These are phyloP conservation scores for Candida pseudocylindracea DNA, from an alignment of 1,139 yeast species.

Conservation along the genomic window DNA sequence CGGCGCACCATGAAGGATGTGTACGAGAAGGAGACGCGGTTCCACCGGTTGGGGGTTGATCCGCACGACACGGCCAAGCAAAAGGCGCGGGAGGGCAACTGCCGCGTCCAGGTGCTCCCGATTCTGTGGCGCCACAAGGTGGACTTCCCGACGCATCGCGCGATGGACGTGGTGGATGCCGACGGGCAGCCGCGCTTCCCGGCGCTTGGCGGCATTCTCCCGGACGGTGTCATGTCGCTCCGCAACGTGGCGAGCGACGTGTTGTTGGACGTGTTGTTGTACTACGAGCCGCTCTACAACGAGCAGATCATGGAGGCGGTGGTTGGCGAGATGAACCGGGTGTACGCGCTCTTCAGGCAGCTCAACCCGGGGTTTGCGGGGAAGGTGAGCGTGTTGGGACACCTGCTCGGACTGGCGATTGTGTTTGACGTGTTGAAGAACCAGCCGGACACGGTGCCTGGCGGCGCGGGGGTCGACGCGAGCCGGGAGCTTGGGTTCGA, in stretches of 20 bases:
- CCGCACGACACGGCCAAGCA: too few relatives aligned
- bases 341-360: slow-evolving; percentile 33
- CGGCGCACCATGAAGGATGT: slow-evolving; percentile 41
- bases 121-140: slow-evolving; percentile 59
- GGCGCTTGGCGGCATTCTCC: slow-evolving; percentile 46
- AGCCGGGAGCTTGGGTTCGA: slow-evolving; percentile 31
- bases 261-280: slow-evolving; percentile 61
- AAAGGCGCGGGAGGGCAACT: slow-evolving; percentile 11
- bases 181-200: slow-evolving; percentile 26
- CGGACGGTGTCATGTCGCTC: slow-evolving; percentile 61
- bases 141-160: slow-evolving; percentile 29
- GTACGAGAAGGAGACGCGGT: slow-evolving; percentile 15
- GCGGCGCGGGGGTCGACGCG: slow-evolving; percentile 3
- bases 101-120: slow-evolving; percentile 55
- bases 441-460: slow-evolving; percentile 3
- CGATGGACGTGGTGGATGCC: slow-evolving; percentile 9
- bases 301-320: slow-evolving; percentile 44
- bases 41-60: too few relatives aligned
- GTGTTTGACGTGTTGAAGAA: slow-evolving; percentile 50
- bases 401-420: slow-evolving; percentile 78
- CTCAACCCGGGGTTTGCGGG: slow-evolving; percentile 64
- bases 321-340: slow-evolving; percentile 43
- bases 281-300: slow-evolving; percentile 59
- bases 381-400: slow-evolving; percentile 66
- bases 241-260: slow-evolving; percentile 73